Conservation (phyloP, 2,329 filamentous ascomycete genomes). For the Botrytis elliptica region DNA sequence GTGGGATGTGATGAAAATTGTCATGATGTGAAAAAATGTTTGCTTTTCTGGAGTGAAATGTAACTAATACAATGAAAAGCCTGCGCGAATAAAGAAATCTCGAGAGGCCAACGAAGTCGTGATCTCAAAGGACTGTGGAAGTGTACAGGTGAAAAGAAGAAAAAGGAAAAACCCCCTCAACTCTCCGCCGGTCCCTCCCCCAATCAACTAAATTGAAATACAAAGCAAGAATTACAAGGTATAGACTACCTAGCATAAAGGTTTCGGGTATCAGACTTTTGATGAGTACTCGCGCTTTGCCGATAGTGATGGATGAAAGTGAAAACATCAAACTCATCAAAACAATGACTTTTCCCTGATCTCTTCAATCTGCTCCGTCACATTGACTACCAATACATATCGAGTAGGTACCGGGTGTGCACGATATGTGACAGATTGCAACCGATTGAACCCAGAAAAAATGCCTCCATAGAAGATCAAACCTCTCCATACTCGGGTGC, state of each 20-base stretch:
- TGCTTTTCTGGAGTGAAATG: conserved; percentile 14
- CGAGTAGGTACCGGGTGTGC: not conserved
- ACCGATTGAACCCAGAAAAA: conserved; percentile 4
- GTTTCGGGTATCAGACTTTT: conserved; percentile 7
- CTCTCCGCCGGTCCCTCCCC: not conserved
- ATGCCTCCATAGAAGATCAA: conserved; percentile 4
- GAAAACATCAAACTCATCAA: conserved; percentile 23
- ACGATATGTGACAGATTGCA: not conserved
- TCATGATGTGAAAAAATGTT: not conserved
- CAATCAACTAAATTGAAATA: conserved; percentile 10
- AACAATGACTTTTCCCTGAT: conserved; percentile 24
- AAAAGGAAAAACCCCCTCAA: conserved; percentile 1
- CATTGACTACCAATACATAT: conserved; percentile 18
- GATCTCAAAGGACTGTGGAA: conserved; percentile 4
- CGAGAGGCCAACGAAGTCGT: not conserved
- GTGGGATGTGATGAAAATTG: not conserved
- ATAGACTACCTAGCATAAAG: conserved; percentile 1
- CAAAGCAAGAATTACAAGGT: conserved; percentile 11
- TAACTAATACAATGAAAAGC: conserved; percentile 12
- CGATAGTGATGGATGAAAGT: conserved; percentile 1
- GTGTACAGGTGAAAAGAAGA: conserved; percentile 2
- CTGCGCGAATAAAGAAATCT: conserved; percentile 1
- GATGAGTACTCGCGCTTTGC: conserved; percentile 1
- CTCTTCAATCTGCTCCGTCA: conserved; percentile 16
- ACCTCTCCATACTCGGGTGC: conserved; percentile 27